Evolutionary conservation across 2,329 filamentous ascomycete genomes (phyloP).

Genomic region (Phialophora macrospora): DNA sequence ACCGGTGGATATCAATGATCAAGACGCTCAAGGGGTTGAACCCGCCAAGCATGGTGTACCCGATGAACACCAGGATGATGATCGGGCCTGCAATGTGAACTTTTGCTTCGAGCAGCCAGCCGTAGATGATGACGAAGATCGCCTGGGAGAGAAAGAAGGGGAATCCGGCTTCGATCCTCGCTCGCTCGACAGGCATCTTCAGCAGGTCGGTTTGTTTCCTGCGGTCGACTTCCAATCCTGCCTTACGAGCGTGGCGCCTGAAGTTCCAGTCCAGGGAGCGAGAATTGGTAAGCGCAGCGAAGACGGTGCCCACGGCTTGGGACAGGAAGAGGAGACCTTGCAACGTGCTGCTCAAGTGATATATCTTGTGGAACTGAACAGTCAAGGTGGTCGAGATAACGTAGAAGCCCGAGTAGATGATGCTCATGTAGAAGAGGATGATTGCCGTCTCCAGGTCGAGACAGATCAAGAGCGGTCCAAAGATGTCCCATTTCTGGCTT

Average conservation of each 20-base stretch:
- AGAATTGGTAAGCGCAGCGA: conserved; percentile 36
- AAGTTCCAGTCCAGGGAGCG: conserved; percentile 49
- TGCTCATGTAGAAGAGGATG: conserved; percentile 55
- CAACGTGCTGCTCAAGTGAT: conserved; percentile 54
- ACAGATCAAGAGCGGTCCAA: conserved; percentile 48
- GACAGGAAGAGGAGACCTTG: conserved; percentile 45
- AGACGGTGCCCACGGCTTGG: conserved; percentile 37
- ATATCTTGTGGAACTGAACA: conserved; percentile 49
- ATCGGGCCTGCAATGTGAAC: conserved; percentile 45
- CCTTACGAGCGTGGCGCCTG: conserved; percentile 43
- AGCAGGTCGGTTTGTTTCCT: conserved; percentile 37
- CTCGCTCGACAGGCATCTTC: conserved; percentile 52
- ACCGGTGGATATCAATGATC: conserved; percentile 29
- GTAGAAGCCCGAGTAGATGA: conserved; percentile 56
- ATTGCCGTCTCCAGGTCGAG: conserved; percentile 55
- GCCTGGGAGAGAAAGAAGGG: conserved; percentile 46
- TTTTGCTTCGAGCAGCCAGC: conserved; percentile 48
- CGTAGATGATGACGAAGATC: conserved; percentile 47
- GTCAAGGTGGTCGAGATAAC: conserved; percentile 48
- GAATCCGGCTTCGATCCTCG: conserved; percentile 49
- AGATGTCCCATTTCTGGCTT: conserved; percentile 33
- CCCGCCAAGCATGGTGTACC: conserved; percentile 21
- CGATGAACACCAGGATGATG: conserved; percentile 34
- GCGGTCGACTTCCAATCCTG: conserved; percentile 42
- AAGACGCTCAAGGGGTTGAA: conserved; percentile 30